Evolutionary conservation across 352 stramenopile genomes (phyloP), one percentile per base, ranked within the genome.

Genomic region (Globisporangium camurandrum): DNA sequence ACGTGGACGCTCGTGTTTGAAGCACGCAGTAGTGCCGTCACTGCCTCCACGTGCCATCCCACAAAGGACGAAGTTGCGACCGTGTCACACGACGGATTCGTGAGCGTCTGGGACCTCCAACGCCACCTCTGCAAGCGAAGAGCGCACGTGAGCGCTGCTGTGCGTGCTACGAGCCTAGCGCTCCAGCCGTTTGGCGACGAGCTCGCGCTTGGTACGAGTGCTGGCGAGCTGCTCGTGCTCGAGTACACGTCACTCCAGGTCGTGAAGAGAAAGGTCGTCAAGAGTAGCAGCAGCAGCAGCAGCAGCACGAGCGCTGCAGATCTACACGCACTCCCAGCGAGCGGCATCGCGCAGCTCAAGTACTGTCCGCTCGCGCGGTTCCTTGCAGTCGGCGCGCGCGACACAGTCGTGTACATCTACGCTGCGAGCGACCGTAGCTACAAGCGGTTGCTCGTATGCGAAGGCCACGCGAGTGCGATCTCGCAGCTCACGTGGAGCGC

Each of bases 401-500:
- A 88, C 42, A 83, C 76, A 11, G 84, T 71, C 37, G 63, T 86
- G 41, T 82, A 86, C 49, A 61, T 88, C 12, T 83, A 69, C 37
- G 68, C 83, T 27, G 52, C 73, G 12, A 17, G 27, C 2, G 69
- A 72, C 8, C n/a, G n/a, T n/a, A 54, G 53, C 10, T 86, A 85
- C 64, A 84, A 78, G 54, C 74, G 70, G 23, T 37, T 86, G 9
- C 63, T 77, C 51, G 63, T 84, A 12, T 86, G 74, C 34, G 75
- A 86, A 60, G 77, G 86, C 17, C 84, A 96, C 64, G 84, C 91
- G 38, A 86, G 82, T 28, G 70, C 66, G 39, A 66, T 95, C 36
- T 70, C 67, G 1, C 75, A 94, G 55, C 65, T 97, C 33, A 94
- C 96, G 31, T 97, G 93, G 69, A 95, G 71, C 38, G 62, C 34